phyloP scores from a whole-genome alignment of 352 stramenopile genomes.

The Phytophthora pinifolia region DNA sequence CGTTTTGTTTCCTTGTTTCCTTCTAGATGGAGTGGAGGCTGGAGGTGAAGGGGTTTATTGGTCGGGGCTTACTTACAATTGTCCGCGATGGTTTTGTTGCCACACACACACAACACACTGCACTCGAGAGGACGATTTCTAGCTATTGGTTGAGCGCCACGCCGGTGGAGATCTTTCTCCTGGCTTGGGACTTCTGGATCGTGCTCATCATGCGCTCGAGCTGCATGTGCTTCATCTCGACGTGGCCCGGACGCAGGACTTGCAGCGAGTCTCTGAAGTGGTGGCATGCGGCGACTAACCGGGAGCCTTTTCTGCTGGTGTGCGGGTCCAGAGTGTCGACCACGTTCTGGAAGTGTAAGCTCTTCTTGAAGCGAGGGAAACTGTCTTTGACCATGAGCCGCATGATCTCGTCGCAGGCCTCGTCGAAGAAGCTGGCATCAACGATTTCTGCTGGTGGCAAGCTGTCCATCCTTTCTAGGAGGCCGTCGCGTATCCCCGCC shows the following conservation, averaged over 20 bases:
- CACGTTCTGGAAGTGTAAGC: constrained; percentile 58
- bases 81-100: background rate
- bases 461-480: constrained; percentile 29
- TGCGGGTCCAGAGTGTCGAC: constrained; percentile 66
- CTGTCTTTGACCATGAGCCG: constrained; percentile 80
- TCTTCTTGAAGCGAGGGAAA: constrained; percentile 83
- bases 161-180: constrained; percentile 30
- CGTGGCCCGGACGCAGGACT: constrained; percentile 50
- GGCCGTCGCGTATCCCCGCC: constrained; percentile 49
- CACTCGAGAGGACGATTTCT: constrained; percentile 3
- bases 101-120: constrained; percentile 6
- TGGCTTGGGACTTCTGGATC: constrained; percentile 60
- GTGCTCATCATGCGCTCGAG: constrained; percentile 69
- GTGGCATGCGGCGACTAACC: constrained; percentile 64
- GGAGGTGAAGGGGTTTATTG: constrained; percentile 9
- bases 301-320: constrained; percentile 62
- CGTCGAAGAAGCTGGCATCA: constrained; percentile 49
- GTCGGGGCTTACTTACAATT: background rate
- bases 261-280: constrained; percentile 74
- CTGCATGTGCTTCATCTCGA: constrained; percentile 55
- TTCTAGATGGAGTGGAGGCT: background rate
- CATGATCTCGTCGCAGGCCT: constrained; percentile 75
- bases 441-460: constrained; percentile 29
- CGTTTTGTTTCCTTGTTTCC: background rate
- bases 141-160: constrained; percentile 6